A percentile compares a stretch with the other conserved stretches of the same genome.
phyloP scores from a whole-genome alignment of 768 basidiomycete genomes.

The Tephrocybe sp. region DNA sequence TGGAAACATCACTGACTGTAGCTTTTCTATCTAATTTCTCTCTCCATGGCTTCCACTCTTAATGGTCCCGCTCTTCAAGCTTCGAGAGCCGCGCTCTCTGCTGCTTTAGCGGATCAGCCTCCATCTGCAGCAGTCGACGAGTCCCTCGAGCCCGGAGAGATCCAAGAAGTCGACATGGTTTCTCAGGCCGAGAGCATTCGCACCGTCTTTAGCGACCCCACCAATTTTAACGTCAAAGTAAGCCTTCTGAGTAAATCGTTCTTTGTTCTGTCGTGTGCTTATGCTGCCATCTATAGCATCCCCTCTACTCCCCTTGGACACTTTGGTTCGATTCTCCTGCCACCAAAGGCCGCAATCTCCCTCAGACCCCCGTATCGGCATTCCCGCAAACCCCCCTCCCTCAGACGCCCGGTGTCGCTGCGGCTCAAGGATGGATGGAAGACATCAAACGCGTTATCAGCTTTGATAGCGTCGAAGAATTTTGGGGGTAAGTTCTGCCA shows the following conservation, averaged over 20 bases:
- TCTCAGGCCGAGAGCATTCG: conserved; percentile 79
- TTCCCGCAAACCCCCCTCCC: conserved; percentile 75
- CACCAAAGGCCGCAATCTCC: conserved; percentile 87
- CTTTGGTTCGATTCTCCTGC: conserved; percentile 97
- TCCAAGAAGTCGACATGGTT: conserved; percentile 85
- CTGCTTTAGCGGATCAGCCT: conserved; percentile 62
- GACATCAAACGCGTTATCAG: conserved; percentile 95
- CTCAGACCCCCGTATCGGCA: conserved; percentile 78
- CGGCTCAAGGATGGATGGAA: conserved; percentile 96
- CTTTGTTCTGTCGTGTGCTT: neutral
- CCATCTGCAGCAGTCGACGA: conserved; percentile 32
- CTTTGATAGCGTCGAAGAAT: conserved; percentile 97
- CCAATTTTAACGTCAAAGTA: conserved; percentile 97
- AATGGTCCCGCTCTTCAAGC: conserved; percentile 72
- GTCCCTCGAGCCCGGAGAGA: conserved; percentile 74
- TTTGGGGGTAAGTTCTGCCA: conserved; percentile 81
- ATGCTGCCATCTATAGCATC: conserved; percentile 59
- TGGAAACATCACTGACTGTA: conserved; percentile 5
- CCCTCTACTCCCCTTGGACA: conserved; percentile 93
- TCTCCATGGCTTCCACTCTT: conserved; percentile 48
- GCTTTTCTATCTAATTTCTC: conserved; percentile 8
- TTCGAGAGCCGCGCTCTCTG: conserved; percentile 73
- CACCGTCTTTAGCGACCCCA: conserved; percentile 92
- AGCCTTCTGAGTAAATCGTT: conserved; percentile 4
- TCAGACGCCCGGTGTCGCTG: conserved; percentile 69